phyloP scores from a whole-genome alignment of 495 filamentous ascomycete species.

The Xylaria nigripes region DNA sequence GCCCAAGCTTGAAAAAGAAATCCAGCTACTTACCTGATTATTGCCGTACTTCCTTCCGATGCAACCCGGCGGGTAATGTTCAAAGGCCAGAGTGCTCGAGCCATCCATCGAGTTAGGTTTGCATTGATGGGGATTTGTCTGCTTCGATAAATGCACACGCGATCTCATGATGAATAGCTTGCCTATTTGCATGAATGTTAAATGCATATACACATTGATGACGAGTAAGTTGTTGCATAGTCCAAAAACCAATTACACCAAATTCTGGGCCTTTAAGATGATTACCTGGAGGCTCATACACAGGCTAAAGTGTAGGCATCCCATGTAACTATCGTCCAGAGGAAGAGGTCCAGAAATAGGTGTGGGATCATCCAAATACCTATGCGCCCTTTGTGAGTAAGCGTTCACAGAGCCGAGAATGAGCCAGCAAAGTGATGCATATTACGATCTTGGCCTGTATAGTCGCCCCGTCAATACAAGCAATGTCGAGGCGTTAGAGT shows the following conservation, averaged over 20 bases:
- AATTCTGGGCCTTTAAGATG: too few relatives aligned
- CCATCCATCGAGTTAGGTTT: not conserved
- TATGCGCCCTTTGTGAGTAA: not conserved
- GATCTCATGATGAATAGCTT: not conserved
- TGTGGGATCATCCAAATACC: too few relatives aligned
- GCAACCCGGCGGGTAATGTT: too few relatives aligned
- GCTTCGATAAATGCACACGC: conserved; percentile 4
- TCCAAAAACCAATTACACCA: not conserved
- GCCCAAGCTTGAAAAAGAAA: too few relatives aligned
- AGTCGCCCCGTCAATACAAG: conserved; percentile 39
- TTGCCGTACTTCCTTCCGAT: too few relatives aligned
- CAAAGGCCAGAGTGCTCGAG: too few relatives aligned
- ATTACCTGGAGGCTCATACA: too few relatives aligned
- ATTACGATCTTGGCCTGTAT: conserved; percentile 53
- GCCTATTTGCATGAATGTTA: conserved; percentile 1
- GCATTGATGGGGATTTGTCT: not conserved
- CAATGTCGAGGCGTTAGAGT: conserved; percentile 41
- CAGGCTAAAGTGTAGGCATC: too few relatives aligned
- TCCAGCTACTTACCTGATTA: too few relatives aligned
- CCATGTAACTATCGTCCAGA: too few relatives aligned
- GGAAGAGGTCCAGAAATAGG: too few relatives aligned
- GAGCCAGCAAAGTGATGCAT: conserved; percentile 14
- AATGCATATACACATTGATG: not conserved
- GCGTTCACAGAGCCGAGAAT: not conserved
- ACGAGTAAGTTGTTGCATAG: not conserved